Evolutionary conservation across 225 moss, liverwort and hornwort species (phyloP).

Genomic region (Polytrichum formosum): DNA sequence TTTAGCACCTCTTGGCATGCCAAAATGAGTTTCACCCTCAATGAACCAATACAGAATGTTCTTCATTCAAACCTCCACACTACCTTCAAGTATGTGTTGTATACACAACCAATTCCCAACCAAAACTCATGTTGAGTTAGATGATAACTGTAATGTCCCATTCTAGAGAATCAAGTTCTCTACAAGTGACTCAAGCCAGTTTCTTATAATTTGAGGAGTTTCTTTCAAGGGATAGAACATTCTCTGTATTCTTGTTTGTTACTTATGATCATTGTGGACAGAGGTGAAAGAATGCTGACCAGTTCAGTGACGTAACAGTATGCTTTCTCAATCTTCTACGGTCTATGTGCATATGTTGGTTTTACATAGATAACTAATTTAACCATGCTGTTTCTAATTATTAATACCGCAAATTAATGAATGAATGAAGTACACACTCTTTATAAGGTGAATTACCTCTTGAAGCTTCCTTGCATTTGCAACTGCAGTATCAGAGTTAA

Average conservation of each 20-base stretch:
- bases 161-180: background rate
- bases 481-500: slow-evolving; percentile 26
- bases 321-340: too few relatives aligned
- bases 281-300: background rate
- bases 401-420: background rate
- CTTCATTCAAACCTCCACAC: too few relatives aligned
- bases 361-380: background rate
- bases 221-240: too few relatives aligned
- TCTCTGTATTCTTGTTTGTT: too few relatives aligned
- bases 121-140: background rate
- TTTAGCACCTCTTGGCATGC: too few relatives aligned
- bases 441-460: slow-evolving; percentile 29
- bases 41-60: too few relatives aligned
- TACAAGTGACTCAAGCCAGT: too few relatives aligned
- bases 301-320: background rate
- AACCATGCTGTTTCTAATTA: too few relatives aligned
- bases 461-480: slow-evolving; percentile 43
- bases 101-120: too few relatives aligned
- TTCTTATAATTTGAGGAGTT: too few relatives aligned
- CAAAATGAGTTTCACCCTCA: too few relatives aligned
- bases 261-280: background rate
- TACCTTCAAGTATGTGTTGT: too few relatives aligned
- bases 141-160: background rate
- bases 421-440: background rate
- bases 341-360: background rate